Conservation (phyloP, 805 yeast species). For the Ogataea glucozyma region DNA sequence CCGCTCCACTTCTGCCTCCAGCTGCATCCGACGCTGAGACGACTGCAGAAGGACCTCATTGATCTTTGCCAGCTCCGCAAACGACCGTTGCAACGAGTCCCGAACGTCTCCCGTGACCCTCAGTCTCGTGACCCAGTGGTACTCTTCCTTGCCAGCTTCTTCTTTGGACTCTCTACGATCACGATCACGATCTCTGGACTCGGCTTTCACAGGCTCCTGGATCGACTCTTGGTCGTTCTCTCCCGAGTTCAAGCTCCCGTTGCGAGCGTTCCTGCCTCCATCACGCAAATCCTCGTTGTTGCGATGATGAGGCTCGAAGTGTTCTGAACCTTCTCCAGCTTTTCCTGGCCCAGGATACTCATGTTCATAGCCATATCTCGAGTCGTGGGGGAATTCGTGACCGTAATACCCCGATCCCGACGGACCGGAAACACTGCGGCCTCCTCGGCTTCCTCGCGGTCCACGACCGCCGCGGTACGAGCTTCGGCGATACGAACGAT, state of each 20-base stretch:
- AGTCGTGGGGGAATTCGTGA: too few relatives aligned
- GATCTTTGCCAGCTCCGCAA: constrained; percentile 27
- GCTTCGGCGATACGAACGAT: constrained; percentile 7
- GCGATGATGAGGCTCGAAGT: neutral
- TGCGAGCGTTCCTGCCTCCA: neutral
- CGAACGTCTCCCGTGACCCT: constrained; percentile 24
- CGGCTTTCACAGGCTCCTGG: too few relatives aligned
- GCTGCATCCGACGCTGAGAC: constrained; percentile 22
- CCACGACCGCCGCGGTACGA: constrained; percentile 16
- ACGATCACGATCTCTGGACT: neutral
- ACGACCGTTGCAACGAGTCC: constrained; percentile 16
- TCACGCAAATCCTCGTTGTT: neutral
- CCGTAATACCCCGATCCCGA: constrained; percentile 11
- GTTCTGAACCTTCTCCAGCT: neutral
- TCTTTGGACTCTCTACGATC: constrained; percentile 1
- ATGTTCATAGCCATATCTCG: constrained; percentile 8
- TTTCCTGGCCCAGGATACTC: neutral
- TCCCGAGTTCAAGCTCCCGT: too few relatives aligned
- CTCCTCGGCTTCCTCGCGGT: constrained; percentile 15
- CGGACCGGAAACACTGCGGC: constrained; percentile 5
- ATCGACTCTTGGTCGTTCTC: too few relatives aligned
- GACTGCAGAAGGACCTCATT: constrained; percentile 21
- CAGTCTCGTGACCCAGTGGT: constrained; percentile 35
- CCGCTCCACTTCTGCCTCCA: constrained; percentile 32
- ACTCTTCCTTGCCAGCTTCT: constrained; percentile 11